phyloP scores from a whole-genome alignment of 2,329 filamentous ascomycete genomes.

The Diaporthe amygdali region DNA sequence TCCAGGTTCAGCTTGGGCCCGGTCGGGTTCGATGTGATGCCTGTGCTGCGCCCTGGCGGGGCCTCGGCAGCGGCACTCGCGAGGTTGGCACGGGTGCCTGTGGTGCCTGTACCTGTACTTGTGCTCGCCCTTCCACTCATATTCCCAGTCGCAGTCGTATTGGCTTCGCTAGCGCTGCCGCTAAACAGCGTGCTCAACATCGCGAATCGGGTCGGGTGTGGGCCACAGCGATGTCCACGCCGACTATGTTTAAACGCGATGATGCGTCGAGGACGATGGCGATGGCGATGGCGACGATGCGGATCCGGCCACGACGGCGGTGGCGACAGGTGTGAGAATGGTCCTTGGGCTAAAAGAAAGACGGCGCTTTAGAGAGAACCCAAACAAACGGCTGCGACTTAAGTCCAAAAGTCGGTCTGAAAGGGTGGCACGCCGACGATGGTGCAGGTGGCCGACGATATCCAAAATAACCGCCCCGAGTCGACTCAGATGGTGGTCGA shows the following conservation, averaged over 20 bases:
- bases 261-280: neutral
- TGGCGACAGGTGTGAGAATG: neutral
- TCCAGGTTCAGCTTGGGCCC: conserved; percentile 14
- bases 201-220: conserved; percentile 19
- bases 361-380: neutral
- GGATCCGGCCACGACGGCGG: no score
- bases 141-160: neutral
- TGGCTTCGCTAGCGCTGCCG: conserved; percentile 14
- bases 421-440: neutral
- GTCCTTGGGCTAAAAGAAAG: neutral
- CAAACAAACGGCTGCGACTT: neutral
- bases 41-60: conserved; percentile 11
- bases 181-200: conserved; percentile 21
- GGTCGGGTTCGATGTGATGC: conserved; percentile 11
- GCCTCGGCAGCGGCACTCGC: conserved; percentile 19
- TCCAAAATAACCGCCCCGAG: neutral
- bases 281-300: neutral
- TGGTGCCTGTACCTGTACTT: conserved; percentile 6
- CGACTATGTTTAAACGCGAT: neutral
- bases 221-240: neutral
- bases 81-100: neutral
- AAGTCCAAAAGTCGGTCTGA: neutral
- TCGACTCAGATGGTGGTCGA: neutral
- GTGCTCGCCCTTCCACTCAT: neutral
- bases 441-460: neutral